Base-by-base conservation (phyloP, 2,329 filamentous ascomycete genomes). In the Intubia oerlemansii region DNA sequence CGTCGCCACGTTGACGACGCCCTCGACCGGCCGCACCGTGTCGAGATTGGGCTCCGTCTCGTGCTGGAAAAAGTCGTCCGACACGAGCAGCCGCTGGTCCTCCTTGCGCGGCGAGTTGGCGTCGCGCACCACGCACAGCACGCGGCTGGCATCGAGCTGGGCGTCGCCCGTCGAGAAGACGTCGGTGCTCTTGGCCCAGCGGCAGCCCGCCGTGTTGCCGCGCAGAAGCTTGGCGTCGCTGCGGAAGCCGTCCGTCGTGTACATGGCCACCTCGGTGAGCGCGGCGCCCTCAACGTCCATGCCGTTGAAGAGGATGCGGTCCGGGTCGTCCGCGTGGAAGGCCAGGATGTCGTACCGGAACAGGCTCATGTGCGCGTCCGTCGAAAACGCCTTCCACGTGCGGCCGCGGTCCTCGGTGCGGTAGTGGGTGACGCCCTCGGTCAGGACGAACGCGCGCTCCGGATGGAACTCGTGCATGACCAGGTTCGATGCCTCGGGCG, bases 211-310 rank as follows among this genome's bases (percentile, higher is more conserved):
- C 3, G 78, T 78, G 39, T 71, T 64, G 24, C 64, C 57, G 29
- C 75, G 64, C 34, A 93, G 59, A 5, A 59, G 50, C 38, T 76
- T 62, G 29, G 68, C 63, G 24, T 62, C 51, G 5, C 62, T 64
- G 38, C 74, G 60, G 55, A 98, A 98, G 38, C 80, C 80, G 49
- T 95, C 75, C 10, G 62, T 71, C 3, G 88, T 95, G 47, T 92
- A 93, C 44, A 59, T 56, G 30, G 65, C 55, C 33, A 63, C 51
- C 43, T 74, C 66, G 35, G 63, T 55, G 47, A 75, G 81, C 41
- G 66, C 63, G 16, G 66, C 56, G 25, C 64, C 58, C 12, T 61
- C 51, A 45, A 77, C 84, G 36, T 70, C 57, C 57, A 74, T 67
- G 44, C 71, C 69, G 46, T 84, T 75, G 53, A 88, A 81, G 36